These are phyloP conservation scores for Pythium myriotylum DNA, from an alignment of 352 stramenopile species.

Conservation along the genomic window DNA sequence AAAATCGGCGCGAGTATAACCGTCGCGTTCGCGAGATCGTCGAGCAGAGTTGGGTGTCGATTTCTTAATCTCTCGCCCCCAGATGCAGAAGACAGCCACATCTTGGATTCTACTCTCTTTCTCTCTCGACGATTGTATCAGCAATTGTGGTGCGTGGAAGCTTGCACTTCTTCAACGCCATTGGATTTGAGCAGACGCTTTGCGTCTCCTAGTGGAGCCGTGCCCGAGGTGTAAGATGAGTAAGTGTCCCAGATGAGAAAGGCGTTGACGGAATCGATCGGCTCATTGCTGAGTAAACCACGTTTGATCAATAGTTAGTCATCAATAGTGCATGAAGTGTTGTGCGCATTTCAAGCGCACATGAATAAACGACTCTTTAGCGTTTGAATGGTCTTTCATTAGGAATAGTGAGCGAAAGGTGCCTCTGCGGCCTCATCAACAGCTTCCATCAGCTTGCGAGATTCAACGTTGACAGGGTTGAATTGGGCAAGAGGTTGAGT, in stretches of 20 bases:
- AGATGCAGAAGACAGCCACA: not conserved
- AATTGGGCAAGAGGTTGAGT: slow-evolving; percentile 48
- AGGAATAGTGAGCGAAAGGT: slow-evolving; percentile 41
- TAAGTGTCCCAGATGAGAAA: not conserved
- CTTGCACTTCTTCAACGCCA: too few relatives aligned
- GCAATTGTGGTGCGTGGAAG: too few relatives aligned
- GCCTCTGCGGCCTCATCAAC: slow-evolving; percentile 59
- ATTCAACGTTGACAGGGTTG: slow-evolving; percentile 68
- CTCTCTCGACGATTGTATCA: not conserved
- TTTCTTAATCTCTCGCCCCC: slow-evolving; percentile 43
- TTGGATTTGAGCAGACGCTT: too few relatives aligned
- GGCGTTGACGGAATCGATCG: not conserved
- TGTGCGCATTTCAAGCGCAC: not conserved
- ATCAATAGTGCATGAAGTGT: slow-evolving; percentile 1
- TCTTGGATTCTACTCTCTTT: not conserved
- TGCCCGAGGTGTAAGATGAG: too few relatives aligned
- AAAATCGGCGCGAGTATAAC: slow-evolving; percentile 99
- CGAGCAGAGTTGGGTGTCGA: slow-evolving; percentile 96
- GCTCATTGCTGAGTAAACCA: too few relatives aligned
- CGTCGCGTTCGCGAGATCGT: slow-evolving; percentile 98
- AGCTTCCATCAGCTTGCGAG: slow-evolving; percentile 49
- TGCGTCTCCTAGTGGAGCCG: too few relatives aligned
- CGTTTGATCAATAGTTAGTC: slow-evolving; percentile 5
- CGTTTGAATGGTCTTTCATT: not conserved
- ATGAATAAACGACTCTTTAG: not conserved